Evolutionary conservation across 768 basidiomycete genomes (phyloP), one percentile per base, ranked within the genome.

Genomic region (Lactarius psammicola): DNA sequence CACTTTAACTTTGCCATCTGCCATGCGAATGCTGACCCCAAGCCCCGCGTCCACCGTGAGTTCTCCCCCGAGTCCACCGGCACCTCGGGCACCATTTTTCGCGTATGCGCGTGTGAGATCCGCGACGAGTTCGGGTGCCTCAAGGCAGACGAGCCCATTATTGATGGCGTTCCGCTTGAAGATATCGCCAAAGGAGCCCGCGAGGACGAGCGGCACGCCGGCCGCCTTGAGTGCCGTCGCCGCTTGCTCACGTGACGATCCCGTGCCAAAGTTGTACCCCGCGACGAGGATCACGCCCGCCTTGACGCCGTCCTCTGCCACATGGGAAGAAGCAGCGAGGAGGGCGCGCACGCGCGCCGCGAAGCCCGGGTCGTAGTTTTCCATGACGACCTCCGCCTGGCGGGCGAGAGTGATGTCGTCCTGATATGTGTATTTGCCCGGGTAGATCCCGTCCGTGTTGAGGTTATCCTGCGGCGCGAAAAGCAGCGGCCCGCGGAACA

Each of bases 141-240:
- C 96, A 54, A 98, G 77, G 74, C 97, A 97, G 59, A 99, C 92
- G 7, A 99, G 82, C 11, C 95, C 96, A 74, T 99, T 98, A 79
- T 99, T 99, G 79, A 98, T 98, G 20, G 94, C 91, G 76, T 99
- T 99, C 36, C 97, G 87, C 80, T 98, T 98, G 84, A 97, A 99
- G 73, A 98, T 98, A 75, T 99, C 97, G 11, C 97, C 96, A 71
- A 99, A 99, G 34, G 95, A 97, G 38, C 95, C 97, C n/a, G 94
- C 94, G 64, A 99, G 84, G 62, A 99, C 94, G 58, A 97, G 80
- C 4, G 94, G 94, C 4, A 99, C 79, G 18, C 97, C 96, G 0
- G 96, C 92, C 8, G 95, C 85, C 74, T 95, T 94, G 68, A 99
- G 87, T 1, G 97, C 96, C 0, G 97, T 99, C 18, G 97, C 97